Evolutionary conservation across 192 early-diverging fungal species (phyloP).

Genomic region (Backusella liffmaniae): DNA sequence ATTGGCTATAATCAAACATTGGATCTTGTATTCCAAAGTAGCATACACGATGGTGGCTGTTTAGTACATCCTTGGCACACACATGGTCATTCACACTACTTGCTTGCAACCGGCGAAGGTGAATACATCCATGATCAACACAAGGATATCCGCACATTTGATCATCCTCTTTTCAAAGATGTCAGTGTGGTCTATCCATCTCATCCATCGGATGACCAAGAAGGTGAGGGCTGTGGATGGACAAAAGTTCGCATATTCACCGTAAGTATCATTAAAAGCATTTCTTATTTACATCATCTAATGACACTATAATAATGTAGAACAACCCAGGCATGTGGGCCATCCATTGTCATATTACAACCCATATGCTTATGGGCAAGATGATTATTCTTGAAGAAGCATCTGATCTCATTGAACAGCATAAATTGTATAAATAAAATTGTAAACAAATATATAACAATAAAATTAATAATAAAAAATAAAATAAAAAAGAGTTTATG

Average conservation of each 20-base stretch:
- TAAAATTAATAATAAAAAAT: neutral
- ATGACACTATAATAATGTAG: slow-evolving; percentile 25
- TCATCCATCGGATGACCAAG: neutral
- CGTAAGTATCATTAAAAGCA: slow-evolving; percentile 17
- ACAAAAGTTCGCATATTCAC: slow-evolving; percentile 21
- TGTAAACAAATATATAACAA: neutral
- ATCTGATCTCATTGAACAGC: slow-evolving; percentile 10
- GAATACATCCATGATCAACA: slow-evolving; percentile 15
- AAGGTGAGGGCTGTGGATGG: slow-evolving; percentile 24
- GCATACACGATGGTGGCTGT: slow-evolving; percentile 7
- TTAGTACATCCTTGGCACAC: slow-evolving; percentile 37
- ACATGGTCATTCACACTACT: slow-evolving; percentile 33
- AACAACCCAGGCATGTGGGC: slow-evolving; percentile 41
- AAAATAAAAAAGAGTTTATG: neutral
- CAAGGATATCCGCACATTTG: slow-evolving; percentile 12
- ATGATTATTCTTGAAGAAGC: slow-evolving; percentile 30
- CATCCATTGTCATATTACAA: slow-evolving; percentile 37
- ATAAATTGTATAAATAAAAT: neutral
- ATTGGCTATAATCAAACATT: slow-evolving; percentile 16
- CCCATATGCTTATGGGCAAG: slow-evolving; percentile 43
- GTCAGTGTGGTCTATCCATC: slow-evolving; percentile 18
- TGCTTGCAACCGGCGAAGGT: slow-evolving; percentile 25
- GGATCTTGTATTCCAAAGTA: slow-evolving; percentile 35
- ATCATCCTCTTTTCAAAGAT: slow-evolving; percentile 18
- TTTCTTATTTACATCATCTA: neutral